Conservation (phyloP, 2,329 filamentous ascomycete species). For the Stachybotrys chlorohalonatus region DNA sequence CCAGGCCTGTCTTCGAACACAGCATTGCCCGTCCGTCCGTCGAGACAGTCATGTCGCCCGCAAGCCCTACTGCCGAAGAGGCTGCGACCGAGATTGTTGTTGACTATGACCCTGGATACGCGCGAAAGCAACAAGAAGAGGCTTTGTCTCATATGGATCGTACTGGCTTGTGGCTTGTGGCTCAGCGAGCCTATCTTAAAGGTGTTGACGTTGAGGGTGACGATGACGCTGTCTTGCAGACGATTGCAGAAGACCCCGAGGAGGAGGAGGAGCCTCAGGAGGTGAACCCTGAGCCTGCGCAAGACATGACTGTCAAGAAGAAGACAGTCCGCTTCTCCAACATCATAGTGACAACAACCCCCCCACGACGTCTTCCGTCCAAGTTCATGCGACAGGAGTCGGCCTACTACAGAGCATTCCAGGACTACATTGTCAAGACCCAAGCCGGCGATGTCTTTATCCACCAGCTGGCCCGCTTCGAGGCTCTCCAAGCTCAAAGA, state of each 20-base stretch:
- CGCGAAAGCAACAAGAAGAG: slow-evolving; percentile 60
- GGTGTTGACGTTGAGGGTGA: slow-evolving; percentile 47
- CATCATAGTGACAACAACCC: slow-evolving; percentile 31
- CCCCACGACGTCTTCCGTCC: slow-evolving; percentile 41
- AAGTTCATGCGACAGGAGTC: slow-evolving; percentile 53
- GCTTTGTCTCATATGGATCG: slow-evolving; percentile 71
- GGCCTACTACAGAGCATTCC: slow-evolving; percentile 83
- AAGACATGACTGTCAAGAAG: slow-evolving; percentile 34
- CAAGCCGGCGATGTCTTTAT: slow-evolving; percentile 70
- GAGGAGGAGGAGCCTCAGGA: slow-evolving; percentile 17
- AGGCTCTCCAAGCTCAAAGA: slow-evolving; percentile 77
- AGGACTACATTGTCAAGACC: slow-evolving; percentile 59
- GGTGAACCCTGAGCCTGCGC: slow-evolving; percentile 14
- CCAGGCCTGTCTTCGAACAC: slow-evolving; percentile 36
- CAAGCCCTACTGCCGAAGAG: slow-evolving; percentile 44
- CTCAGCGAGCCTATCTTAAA: slow-evolving; percentile 69
- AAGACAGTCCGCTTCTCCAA: slow-evolving; percentile 72
- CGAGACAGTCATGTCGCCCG: slow-evolving; percentile 21
- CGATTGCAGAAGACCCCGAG: slow-evolving; percentile 24
- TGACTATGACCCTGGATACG: slow-evolving; percentile 69
- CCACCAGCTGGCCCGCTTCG: slow-evolving; percentile 75
- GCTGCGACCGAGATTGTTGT: slow-evolving; percentile 55
- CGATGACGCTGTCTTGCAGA: slow-evolving; percentile 25
- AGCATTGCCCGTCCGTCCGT: slow-evolving; percentile 18
- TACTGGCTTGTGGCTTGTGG: slow-evolving; percentile 77